phyloP scores from a whole-genome alignment of 148 eudicot genomes.

The Vaccinium corymbosum region DNA sequence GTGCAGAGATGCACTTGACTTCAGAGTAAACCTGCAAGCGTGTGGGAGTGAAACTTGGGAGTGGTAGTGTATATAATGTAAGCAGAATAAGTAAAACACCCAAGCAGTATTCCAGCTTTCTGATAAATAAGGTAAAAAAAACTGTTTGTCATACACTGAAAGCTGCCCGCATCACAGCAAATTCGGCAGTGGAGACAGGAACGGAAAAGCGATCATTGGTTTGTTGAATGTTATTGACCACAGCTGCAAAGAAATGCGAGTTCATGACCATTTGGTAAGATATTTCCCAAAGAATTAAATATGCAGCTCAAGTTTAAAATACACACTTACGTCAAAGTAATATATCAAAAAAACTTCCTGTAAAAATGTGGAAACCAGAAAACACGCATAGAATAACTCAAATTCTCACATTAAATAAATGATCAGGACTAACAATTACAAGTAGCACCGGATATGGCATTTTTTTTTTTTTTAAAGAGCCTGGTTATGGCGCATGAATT shows the following conservation, averaged over 20 bases:
- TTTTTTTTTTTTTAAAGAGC: too few species aligned
- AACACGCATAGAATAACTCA: neutral
- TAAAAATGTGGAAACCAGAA: neutral
- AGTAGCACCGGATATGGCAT: neutral
- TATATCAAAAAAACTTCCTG: neutral
- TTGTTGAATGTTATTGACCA: constrained; percentile 50
- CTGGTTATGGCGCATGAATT: too few species aligned
- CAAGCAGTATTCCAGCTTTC: neutral
- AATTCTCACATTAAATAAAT: neutral
- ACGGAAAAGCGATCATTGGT: constrained; percentile 66
- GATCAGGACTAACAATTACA: neutral
- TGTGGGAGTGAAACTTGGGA: neutral
- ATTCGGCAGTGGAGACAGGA: constrained; percentile 78
- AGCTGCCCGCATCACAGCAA: constrained; percentile 82
- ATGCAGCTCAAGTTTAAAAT: neutral
- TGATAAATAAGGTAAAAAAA: neutral
- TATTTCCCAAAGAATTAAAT: neutral
- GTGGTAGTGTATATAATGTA: too few species aligned
- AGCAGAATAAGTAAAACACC: neutral
- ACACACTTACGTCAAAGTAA: neutral
- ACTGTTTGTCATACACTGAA: constrained; percentile 59
- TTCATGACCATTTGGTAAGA: neutral
- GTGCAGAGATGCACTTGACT: neutral
- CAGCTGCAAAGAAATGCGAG: constrained; percentile 48
- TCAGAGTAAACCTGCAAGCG: neutral